Evolutionary conservation across 257 asterid species (phyloP), one percentile per base, ranked within the genome.

Genomic region (Ajuga chamaepitys): DNA sequence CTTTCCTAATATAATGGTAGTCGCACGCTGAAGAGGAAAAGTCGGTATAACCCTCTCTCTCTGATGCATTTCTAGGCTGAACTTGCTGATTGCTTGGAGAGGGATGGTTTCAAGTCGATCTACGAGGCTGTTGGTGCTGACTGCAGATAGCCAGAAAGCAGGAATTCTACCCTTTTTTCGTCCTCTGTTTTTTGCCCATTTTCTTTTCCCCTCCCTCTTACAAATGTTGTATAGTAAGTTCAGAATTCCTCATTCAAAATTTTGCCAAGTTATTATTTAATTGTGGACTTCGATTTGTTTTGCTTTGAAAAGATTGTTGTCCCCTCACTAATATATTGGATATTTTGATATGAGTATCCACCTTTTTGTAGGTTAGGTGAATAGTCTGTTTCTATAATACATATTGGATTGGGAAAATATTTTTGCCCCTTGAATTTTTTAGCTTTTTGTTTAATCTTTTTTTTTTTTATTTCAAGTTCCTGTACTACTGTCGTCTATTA

Each of bases 81-180:
- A 71, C 92, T 94, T 40, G 92, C 95, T 1, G 75, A 71, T 16
- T 89, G 97, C 67, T 83, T 94, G 53, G 95, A 88, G 67, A 88
- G 87, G 76, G 97, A 86, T 40, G 95, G 96, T 56, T 94, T 68
- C 81, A 89, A 87, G 80, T 84, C 95, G 13, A 62, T 94, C 55
- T 72, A 77, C 20, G 95, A 94, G 73, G 97, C 99, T 7, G 78
- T 87, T 66, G 97, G 97, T 48, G 96, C 89, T 40, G 97, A 87
- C 68, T 89, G 86, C 85, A 82, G 95, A 80, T 85, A 81, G 77
- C 75, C 58, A 26, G 9, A 11, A 38, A 52, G 70, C 59, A 38
- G 50, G 1, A 45, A 10, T 41, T 28, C 66, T 66, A 22, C 73
- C 62, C 52, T 10, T 16, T 67, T 68, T 61, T 67, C 32, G n/a